These are phyloP conservation scores for Mycena galericulata DNA, from an alignment of 768 basidiomycete genomes.

Conservation along the genomic window DNA sequence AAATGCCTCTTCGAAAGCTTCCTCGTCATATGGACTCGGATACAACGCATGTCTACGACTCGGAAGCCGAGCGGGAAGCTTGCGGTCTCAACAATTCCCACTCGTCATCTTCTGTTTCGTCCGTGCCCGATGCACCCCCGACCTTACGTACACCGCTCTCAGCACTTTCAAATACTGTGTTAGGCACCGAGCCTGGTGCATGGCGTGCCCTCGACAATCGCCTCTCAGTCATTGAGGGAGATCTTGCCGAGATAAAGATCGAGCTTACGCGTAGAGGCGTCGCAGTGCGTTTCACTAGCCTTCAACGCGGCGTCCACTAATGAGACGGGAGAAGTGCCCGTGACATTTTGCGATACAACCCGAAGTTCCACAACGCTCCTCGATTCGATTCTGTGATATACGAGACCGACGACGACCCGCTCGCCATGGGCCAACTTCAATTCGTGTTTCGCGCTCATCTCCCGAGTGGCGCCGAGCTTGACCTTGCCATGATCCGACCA, in stretches of 20 bases:
- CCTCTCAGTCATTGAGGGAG: background rate
- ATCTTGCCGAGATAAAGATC: background rate
- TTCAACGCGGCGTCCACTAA: background rate
- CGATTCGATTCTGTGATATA: background rate
- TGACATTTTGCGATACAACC: conserved; percentile 13
- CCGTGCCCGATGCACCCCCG: background rate
- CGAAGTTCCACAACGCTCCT: background rate
- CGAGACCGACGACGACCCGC: background rate
- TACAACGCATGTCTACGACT: background rate
- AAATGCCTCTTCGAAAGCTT: conserved; percentile 6
- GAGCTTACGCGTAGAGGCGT: background rate
- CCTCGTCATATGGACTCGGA: background rate
- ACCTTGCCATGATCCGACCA: conserved; percentile 12
- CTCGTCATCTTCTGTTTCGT: background rate
- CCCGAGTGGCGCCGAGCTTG: background rate
- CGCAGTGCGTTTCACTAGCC: background rate
- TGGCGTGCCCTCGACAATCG: background rate
- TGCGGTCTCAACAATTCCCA: background rate
- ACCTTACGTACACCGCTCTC: background rate
- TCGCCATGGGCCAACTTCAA: background rate
- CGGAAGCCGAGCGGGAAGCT: background rate
- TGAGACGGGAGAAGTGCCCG: background rate
- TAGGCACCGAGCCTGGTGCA: background rate
- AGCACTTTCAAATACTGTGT: background rate
- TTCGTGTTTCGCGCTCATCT: conserved; percentile 4